A percentile compares a stretch with the other conserved stretches of the same genome.
These are phyloP conservation scores for Helotiales sp. DNA, from an alignment of 2,329 filamentous ascomycete species.

Conservation along the genomic window DNA sequence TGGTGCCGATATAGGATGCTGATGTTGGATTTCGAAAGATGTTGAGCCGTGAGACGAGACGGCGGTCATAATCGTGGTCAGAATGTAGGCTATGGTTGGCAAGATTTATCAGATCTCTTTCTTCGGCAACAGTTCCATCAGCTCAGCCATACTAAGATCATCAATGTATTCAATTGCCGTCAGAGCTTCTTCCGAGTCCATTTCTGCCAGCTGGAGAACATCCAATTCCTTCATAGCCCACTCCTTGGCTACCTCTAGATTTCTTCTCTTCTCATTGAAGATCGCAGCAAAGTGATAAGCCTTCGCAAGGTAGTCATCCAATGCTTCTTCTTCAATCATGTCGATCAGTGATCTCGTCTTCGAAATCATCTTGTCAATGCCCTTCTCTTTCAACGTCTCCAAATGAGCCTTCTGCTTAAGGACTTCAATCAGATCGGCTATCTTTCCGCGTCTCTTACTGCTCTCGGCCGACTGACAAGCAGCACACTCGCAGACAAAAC, in stretches of 20 bases:
- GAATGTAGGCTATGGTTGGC: not conserved
- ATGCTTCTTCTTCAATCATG: conserved; percentile 26
- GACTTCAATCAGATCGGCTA: conserved; percentile 35
- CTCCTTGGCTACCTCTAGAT: conserved; percentile 18
- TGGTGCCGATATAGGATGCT: conserved; percentile 20
- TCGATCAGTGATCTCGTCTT: conserved; percentile 23
- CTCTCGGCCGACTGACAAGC: conserved; percentile 37
- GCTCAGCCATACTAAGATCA: not conserved
- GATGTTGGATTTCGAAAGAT: conserved; percentile 21
- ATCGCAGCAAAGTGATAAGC: conserved; percentile 28
- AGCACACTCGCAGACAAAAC: conserved; percentile 39
- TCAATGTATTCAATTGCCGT: not conserved
- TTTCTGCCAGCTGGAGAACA: conserved; percentile 22
- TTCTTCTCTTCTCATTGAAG: conserved; percentile 20
- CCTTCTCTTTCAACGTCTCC: conserved; percentile 10
- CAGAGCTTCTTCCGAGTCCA: conserved; percentile 23
- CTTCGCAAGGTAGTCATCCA: conserved; percentile 30
- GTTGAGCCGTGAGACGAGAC: conserved; percentile 20
- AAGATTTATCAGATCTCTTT: not conserved
- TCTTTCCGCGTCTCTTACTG: conserved; percentile 18
- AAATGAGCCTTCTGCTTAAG: conserved; percentile 34
- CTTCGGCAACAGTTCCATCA: not conserved
- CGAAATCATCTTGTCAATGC: conserved; percentile 15
- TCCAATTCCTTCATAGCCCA: conserved; percentile 29
- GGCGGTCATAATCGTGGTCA: conserved; percentile 26